phyloP scores from a whole-genome alignment of 2,329 filamentous ascomycete genomes.

The Raffaelea ambrosiae region DNA sequence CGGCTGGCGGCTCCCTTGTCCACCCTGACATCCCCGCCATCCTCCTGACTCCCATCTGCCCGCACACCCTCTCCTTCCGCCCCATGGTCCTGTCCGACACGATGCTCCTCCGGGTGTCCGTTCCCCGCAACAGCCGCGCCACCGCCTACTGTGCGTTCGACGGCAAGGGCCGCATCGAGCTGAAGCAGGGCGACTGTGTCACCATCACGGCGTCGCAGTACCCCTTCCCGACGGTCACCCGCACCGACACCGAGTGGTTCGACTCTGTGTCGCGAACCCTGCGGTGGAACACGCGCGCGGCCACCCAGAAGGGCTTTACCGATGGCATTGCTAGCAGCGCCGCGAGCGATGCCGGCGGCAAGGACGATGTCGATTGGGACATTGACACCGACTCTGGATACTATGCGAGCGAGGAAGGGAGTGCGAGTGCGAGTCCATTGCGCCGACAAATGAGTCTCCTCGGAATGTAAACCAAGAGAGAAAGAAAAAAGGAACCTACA shows the following conservation, averaged over 20 bases:
- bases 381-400: slow-evolving; percentile 81
- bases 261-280: slow-evolving; percentile 87
- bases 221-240: slow-evolving; percentile 92
- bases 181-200: slow-evolving; percentile 88
- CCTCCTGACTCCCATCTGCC: slow-evolving; percentile 92
- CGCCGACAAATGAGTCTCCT: slow-evolving; percentile 67
- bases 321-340: slow-evolving; percentile 46
- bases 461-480: slow-evolving; percentile 38
- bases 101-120: slow-evolving; percentile 79
- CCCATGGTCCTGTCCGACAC: slow-evolving; percentile 97
- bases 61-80: slow-evolving; percentile 91
- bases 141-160: slow-evolving; percentile 97
- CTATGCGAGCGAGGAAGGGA: slow-evolving; percentile 66
- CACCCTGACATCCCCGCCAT: slow-evolving; percentile 97
- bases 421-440: slow-evolving; percentile 57
- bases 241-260: slow-evolving; percentile 89
- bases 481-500: background rate
- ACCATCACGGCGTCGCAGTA: slow-evolving; percentile 95
- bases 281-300: slow-evolving; percentile 89
- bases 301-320: slow-evolving; percentile 88
- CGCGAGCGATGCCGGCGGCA: slow-evolving; percentile 28
- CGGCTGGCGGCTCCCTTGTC: slow-evolving; percentile 88
- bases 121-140: slow-evolving; percentile 76
- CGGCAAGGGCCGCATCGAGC: slow-evolving; percentile 89
- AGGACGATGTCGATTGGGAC: slow-evolving; percentile 67